Evolutionary conservation across 805 yeast species (phyloP).

Genomic region (Schwanniomyces sp.): DNA sequence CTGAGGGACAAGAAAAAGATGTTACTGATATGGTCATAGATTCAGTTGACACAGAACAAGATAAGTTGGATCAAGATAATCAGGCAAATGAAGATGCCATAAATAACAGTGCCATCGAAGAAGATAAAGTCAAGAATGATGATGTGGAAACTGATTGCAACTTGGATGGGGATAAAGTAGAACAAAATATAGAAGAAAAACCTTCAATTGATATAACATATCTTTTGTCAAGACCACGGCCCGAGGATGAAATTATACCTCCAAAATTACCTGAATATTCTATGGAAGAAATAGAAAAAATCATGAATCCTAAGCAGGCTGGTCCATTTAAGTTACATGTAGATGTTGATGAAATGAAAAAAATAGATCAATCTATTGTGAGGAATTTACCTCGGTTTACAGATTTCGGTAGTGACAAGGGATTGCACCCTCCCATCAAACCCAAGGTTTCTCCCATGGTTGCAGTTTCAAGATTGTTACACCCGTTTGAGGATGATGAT

Average conservation of each 20-base stretch:
- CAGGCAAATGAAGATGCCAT: background rate
- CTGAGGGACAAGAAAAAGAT: background rate
- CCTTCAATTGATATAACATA: conserved; percentile 26
- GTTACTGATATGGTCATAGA: conserved; percentile 3
- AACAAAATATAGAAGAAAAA: conserved; percentile 2
- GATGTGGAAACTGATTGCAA: background rate
- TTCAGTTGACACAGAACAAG: background rate
- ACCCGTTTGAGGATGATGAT: conserved; percentile 64
- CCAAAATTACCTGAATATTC: conserved; percentile 26
- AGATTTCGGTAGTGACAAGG: conserved; percentile 40
- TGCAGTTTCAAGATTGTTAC: conserved; percentile 65
- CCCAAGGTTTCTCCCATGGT: conserved; percentile 34
- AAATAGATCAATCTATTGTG: conserved; percentile 47
- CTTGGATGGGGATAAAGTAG: background rate
- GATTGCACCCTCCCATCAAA: conserved; percentile 14
- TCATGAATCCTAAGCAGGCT: background rate
- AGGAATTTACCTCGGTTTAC: conserved; percentile 48
- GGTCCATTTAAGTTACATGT: conserved; percentile 49
- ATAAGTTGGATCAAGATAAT: background rate
- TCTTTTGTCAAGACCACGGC: conserved; percentile 22
- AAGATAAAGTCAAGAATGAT: background rate
- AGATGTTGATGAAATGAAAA: conserved; percentile 40
- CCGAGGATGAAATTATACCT: conserved; percentile 28
- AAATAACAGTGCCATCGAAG: background rate
- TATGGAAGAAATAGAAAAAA: conserved; percentile 19